These are phyloP conservation scores for Echites panduratus DNA, from an alignment of 257 asterid genomes.

Conservation along the genomic window DNA sequence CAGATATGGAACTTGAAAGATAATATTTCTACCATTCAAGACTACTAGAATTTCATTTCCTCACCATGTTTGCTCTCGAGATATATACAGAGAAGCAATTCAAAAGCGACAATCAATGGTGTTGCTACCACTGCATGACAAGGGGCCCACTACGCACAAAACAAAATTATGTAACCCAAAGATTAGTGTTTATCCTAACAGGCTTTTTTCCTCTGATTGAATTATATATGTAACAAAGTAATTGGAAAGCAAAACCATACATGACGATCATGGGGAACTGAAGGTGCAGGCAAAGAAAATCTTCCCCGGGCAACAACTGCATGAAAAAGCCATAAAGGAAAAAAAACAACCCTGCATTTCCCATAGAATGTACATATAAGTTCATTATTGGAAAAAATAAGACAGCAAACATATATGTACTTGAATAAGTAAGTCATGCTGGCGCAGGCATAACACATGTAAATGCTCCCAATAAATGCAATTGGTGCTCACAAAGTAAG, in stretches of 20 bases:
- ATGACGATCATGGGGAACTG: conserved; percentile 94
- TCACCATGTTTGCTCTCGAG: conserved; percentile 82
- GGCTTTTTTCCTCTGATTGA: conserved; percentile 16
- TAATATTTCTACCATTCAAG: background rate
- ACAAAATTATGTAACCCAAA: conserved; percentile 8
- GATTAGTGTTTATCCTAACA: conserved; percentile 10
- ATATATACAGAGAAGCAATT: conserved; percentile 93
- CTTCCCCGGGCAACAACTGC: conserved; percentile 94
- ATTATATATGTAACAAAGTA: conserved; percentile 8
- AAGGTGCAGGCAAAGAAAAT: conserved; percentile 96
- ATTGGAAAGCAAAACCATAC: conserved; percentile 40
- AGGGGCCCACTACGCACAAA: conserved; percentile 89
- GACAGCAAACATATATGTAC: background rate
- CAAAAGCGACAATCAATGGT: conserved; percentile 91
- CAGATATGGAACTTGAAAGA: background rate
- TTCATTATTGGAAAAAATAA: background rate
- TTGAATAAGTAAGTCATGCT: background rate
- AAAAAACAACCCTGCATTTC: conserved; percentile 74
- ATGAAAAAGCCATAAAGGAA: conserved; percentile 96
- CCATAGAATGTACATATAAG: conserved; percentile 15
- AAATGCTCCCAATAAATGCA: background rate
- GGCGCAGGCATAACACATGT: background rate
- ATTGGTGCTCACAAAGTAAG: background rate
- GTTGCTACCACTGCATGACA: conserved; percentile 95
- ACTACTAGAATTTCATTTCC: conserved; percentile 28